These are phyloP conservation scores for Geotrichum australiense DNA, from an alignment of 1,139 yeast species.

Conservation along the genomic window DNA sequence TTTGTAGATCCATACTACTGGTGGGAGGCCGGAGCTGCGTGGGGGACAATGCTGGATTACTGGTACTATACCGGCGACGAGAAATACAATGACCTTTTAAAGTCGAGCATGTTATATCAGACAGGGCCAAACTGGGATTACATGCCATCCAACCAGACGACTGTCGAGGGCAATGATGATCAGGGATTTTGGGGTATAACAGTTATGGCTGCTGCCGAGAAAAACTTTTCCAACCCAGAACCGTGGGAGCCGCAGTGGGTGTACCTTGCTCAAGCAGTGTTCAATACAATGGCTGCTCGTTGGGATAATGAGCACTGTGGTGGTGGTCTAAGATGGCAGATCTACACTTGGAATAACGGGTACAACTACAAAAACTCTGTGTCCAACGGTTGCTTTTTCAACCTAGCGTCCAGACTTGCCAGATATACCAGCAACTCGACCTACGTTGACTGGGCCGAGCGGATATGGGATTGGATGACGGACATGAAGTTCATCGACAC, in stretches of 20 bases:
- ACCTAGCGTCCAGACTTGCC: slow-evolving; percentile 79
- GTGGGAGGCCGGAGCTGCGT: slow-evolving; percentile 94
- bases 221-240: slow-evolving; percentile 62
- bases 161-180: slow-evolving; percentile 86
- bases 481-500: slow-evolving; percentile 51
- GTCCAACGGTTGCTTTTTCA: slow-evolving; percentile 85
- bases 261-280: slow-evolving; percentile 67
- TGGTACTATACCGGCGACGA: slow-evolving; percentile 56
- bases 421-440: slow-evolving; percentile 66
- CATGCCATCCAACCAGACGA: slow-evolving; percentile 67
- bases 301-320: slow-evolving; percentile 73
- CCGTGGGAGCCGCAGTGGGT: slow-evolving; percentile 56
- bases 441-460: slow-evolving; percentile 74
- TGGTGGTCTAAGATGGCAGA: slow-evolving; percentile 96
- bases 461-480: slow-evolving; percentile 75
- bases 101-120: slow-evolving; percentile 56
- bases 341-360: slow-evolving; percentile 90
- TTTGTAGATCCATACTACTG: slow-evolving; percentile 74
- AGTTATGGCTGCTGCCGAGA: slow-evolving; percentile 76
- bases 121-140: slow-evolving; percentile 60
- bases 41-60: slow-evolving; percentile 70
- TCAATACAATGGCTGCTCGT: slow-evolving; percentile 80
- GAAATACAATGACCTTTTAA: slow-evolving; percentile 49
- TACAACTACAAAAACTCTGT: slow-evolving; percentile 88
- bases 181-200: slow-evolving; percentile 89